Percentiles rank a stretch among this genome's conserved stretches.
phyloP scores from a whole-genome alignment of 2,329 filamentous ascomycete species.

The Nigrospora oryzae region DNA sequence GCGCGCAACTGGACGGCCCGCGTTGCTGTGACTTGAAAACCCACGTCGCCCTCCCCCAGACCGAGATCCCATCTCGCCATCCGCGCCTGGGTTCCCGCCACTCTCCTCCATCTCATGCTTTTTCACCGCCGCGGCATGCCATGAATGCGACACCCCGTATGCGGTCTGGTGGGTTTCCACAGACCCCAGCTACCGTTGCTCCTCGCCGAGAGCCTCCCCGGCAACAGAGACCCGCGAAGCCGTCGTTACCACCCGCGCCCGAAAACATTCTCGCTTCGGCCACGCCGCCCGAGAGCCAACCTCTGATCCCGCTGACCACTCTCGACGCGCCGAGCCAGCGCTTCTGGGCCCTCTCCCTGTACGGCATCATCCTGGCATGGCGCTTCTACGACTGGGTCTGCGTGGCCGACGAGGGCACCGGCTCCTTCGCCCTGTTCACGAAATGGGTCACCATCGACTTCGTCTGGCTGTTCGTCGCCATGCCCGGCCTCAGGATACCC shows the following conservation, averaged over 20 bases:
- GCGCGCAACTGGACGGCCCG: no score
- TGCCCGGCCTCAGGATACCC: slow-evolving; percentile 84
- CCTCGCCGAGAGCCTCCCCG: slow-evolving; percentile 9
- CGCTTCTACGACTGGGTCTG: slow-evolving; percentile 79
- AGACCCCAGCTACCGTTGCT: slow-evolving; percentile 53
- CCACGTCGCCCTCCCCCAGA: no score
- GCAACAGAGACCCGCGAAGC: slow-evolving; percentile 3
- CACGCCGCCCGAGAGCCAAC: slow-evolving; percentile 27
- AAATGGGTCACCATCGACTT: slow-evolving; percentile 92
- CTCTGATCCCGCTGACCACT: slow-evolving; percentile 71
- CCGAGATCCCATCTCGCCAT: no score
- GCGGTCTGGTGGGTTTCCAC: slow-evolving; percentile 73
- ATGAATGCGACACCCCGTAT: slow-evolving; percentile 80
- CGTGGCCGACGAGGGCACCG: slow-evolving; percentile 70
- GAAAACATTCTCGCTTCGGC: slow-evolving; percentile 23
- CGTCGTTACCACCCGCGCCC: slow-evolving; percentile 37
- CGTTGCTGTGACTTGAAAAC: no score
- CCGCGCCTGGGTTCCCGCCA: no score
- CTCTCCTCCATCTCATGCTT: slow-evolving; percentile 8
- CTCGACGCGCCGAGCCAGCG: slow-evolving; percentile 89
- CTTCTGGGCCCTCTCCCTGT: slow-evolving; percentile 77
- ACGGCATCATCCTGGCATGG: slow-evolving; percentile 69
- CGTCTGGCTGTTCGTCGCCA: slow-evolving; percentile 67
- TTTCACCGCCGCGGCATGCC: slow-evolving; percentile 42
- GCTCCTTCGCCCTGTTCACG: slow-evolving; percentile 83